Conservation (phyloP, 441 rosid genomes). For the Rhodomyrtus psidioides region DNA sequence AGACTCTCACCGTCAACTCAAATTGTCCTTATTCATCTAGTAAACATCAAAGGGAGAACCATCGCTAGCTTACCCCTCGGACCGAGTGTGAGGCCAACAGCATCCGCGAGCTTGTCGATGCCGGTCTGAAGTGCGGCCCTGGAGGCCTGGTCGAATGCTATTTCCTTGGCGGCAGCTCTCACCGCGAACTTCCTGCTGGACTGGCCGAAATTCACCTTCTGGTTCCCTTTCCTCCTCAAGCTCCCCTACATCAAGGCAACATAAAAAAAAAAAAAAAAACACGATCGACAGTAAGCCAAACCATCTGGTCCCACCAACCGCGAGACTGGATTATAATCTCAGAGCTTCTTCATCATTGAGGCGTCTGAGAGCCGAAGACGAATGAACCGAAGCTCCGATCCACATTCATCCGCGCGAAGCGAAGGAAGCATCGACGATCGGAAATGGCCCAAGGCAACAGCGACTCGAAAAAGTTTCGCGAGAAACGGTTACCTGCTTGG, state of each 20-base stretch:
- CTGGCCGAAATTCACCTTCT: conserved; percentile 43
- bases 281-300: not conserved
- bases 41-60: not conserved
- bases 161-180: conserved; percentile 76
- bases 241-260: conserved; percentile 22
- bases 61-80: conserved; percentile 63
- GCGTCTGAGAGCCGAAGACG: not conserved
- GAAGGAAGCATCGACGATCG: not conserved
- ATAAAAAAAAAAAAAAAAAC: not conserved
- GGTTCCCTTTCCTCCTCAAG: conserved; percentile 42
- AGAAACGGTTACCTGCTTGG: conserved; percentile 45
- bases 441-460: not conserved
- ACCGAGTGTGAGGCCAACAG: conserved; percentile 91
- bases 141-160: conserved; percentile 80
- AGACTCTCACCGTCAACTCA: not conserved
- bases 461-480: not conserved
- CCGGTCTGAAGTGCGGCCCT: conserved; percentile 87
- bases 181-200: conserved; percentile 50
- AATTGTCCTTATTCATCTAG: not conserved
- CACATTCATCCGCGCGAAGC: not conserved
- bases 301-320: not conserved
- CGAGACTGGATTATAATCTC: not conserved
- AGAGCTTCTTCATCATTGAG: not conserved
- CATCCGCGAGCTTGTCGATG: conserved; percentile 91
- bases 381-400: not conserved